phyloP scores from a whole-genome alignment of 257 asterid species.

The Rubia yunnanensis region DNA sequence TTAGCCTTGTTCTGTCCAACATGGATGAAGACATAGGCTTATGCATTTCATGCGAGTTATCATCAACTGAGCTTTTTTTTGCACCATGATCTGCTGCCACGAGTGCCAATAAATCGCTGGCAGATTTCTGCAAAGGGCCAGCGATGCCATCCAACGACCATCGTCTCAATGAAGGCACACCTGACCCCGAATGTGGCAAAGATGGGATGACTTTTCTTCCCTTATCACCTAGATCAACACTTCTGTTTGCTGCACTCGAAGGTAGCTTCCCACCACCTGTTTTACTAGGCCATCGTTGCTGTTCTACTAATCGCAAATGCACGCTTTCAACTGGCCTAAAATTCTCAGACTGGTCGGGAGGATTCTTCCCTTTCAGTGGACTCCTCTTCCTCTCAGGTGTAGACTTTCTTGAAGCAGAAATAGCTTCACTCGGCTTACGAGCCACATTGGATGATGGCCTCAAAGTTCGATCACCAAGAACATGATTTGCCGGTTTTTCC shows the following conservation, averaged over 20 bases:
- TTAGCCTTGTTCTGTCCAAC: slow-evolving; percentile 32
- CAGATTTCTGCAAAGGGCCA: slow-evolving; percentile 41
- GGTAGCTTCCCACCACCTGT: slow-evolving; percentile 38
- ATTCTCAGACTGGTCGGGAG: slow-evolving; percentile 62
- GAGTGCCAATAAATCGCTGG: slow-evolving; percentile 37
- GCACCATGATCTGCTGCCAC: slow-evolving; percentile 30
- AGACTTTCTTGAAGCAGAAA: slow-evolving; percentile 40
- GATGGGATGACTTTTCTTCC: slow-evolving; percentile 24
- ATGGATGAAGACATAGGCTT: slow-evolving; percentile 40
- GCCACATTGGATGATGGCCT: slow-evolving; percentile 51
- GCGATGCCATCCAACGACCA: slow-evolving; percentile 54
- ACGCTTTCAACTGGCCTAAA: slow-evolving; percentile 54
- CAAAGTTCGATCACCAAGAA: slow-evolving; percentile 39
- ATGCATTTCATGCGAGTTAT: slow-evolving; percentile 28
- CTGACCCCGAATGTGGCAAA: slow-evolving; percentile 24
- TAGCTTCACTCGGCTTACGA: slow-evolving; percentile 37
- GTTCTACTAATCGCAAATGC: slow-evolving; percentile 52
- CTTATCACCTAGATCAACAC: slow-evolving; percentile 46
- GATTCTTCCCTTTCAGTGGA: slow-evolving; percentile 55
- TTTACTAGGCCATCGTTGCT: slow-evolving; percentile 74
- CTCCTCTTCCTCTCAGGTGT: slow-evolving; percentile 73
- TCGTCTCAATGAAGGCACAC: slow-evolving; percentile 44
- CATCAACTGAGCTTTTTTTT: slow-evolving; percentile 32
- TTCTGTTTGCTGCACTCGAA: slow-evolving; percentile 28
- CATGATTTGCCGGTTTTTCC: slow-evolving; percentile 43